phyloP scores from a whole-genome alignment of 371 early-diverging fungal species.

The Blastocladiella emersonii region DNA sequence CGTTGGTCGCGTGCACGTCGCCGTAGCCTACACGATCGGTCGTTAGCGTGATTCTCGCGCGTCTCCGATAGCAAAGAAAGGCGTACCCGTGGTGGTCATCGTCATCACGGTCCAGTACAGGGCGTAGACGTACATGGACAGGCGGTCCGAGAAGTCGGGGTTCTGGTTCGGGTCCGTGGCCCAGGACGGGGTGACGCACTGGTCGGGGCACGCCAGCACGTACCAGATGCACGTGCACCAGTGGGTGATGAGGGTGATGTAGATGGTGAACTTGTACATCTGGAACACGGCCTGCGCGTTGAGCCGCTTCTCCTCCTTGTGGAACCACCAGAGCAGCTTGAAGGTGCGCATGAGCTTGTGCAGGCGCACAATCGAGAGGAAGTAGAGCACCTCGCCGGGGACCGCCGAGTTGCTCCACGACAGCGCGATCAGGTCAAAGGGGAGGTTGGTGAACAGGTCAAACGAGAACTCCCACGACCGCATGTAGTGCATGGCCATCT shows the following conservation, averaged over 20 bases:
- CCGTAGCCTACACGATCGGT: not conserved
- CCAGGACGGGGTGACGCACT: conserved; percentile 13
- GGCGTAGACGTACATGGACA: conserved; percentile 10
- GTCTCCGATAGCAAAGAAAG: not conserved
- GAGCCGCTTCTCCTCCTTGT: conserved; percentile 22
- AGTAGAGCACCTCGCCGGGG: conserved; percentile 7
- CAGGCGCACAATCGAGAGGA: conserved; percentile 19
- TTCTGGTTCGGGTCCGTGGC: not conserved
- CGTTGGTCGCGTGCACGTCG: conserved; percentile 25
- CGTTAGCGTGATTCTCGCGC: not conserved
- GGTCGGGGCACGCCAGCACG: conserved; percentile 19
- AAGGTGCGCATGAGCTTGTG: conserved; percentile 21
- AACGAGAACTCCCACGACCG: conserved; percentile 18
- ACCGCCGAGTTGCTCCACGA: conserved; percentile 9
- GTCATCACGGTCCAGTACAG: conserved; percentile 28
- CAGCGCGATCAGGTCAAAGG: conserved; percentile 24
- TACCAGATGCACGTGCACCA: conserved; percentile 27
- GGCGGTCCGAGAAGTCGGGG: not conserved
- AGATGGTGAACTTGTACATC: conserved; percentile 25
- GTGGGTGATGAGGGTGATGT: conserved; percentile 20
- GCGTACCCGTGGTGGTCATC: conserved; percentile 26
- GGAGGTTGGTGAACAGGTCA: conserved; percentile 24
- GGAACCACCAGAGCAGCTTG: conserved; percentile 19
- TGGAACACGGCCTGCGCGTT: conserved; percentile 23
- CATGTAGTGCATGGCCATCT: conserved; percentile 27